A percentile compares a stretch with the other conserved stretches of the same genome.
These are phyloP conservation scores for Eucalyptus sp. DNA, from an alignment of 345 rosid species.

Conservation along the genomic window DNA sequence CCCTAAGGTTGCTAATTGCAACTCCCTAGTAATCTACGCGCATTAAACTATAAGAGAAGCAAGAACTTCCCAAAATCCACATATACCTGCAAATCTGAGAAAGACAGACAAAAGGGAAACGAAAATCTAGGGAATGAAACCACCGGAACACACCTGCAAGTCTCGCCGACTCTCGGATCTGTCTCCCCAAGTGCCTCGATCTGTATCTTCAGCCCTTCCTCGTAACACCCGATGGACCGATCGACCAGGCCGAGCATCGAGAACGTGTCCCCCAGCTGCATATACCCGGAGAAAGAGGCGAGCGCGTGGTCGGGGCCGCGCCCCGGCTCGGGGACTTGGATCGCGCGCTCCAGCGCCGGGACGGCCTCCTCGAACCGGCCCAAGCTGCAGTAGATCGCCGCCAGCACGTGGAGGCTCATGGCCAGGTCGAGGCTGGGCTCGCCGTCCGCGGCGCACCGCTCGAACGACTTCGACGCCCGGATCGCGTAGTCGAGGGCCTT, in stretches of 20 bases:
- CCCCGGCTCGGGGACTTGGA: constrained; percentile 57
- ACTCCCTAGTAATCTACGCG: background rate
- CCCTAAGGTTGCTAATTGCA: background rate
- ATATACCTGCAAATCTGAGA: background rate
- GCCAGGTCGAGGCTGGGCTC: constrained; percentile 87
- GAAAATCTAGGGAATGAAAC: background rate
- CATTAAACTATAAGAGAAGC: background rate
- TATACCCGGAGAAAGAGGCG: constrained; percentile 86
- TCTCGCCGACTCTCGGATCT: constrained; percentile 97
- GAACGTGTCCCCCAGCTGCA: constrained; percentile 94
- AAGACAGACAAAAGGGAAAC: background rate
- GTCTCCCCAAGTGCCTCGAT: constrained; percentile 88
- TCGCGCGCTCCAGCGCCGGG: constrained; percentile 75
- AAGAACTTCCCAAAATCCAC: background rate
- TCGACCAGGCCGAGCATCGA: constrained; percentile 98
- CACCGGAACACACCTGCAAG: constrained; percentile 65
- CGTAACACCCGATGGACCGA: constrained; percentile 70
- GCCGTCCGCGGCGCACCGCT: constrained; percentile 60
- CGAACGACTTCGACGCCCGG: constrained; percentile 87
- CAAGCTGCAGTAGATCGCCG: constrained; percentile 88
- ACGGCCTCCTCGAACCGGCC: constrained; percentile 95
- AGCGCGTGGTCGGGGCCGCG: constrained; percentile 85
- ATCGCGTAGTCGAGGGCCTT: constrained; percentile 88
- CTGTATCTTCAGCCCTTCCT: constrained; percentile 92
- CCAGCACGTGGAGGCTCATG: constrained; percentile 95